Conservation (phyloP, 208 protist species). For the Acanthamoeba polyphaga region DNA sequence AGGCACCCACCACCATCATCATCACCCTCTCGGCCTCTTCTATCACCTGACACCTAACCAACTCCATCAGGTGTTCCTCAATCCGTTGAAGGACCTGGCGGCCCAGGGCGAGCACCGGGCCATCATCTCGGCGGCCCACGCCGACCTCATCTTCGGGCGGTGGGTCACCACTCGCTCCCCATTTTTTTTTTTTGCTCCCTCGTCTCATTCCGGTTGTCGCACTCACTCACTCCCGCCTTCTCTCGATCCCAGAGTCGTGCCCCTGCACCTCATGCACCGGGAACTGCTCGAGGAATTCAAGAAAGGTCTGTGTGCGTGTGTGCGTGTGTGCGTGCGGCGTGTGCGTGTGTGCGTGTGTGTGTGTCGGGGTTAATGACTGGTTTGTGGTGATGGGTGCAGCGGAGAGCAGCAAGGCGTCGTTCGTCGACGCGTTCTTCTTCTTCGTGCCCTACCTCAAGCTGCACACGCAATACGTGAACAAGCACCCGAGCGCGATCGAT, state of each 20-base stretch:
- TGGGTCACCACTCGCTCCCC: background rate
- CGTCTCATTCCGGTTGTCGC: background rate
- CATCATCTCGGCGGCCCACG: background rate
- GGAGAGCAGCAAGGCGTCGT: background rate
- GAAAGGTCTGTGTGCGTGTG: background rate
- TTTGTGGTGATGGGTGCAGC: background rate
- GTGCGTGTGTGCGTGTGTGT: background rate
- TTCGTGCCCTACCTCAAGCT: conserved; percentile 53
- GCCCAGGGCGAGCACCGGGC: conserved; percentile 2
- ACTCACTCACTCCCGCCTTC: background rate
- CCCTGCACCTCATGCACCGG: background rate
- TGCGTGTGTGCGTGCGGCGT: background rate
- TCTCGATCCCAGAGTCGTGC: background rate
- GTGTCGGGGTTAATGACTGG: no score
- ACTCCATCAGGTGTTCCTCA: conserved; percentile 55
- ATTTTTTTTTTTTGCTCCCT: background rate
- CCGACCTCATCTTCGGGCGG: conserved; percentile 40
- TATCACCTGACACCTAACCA: no score
- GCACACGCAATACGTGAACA: conserved; percentile 33
- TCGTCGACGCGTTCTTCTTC: conserved; percentile 32
- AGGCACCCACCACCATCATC: background rate
- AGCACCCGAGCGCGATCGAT: conserved; percentile 25
- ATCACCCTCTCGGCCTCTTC: no score
- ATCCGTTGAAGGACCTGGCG: conserved; percentile 26
- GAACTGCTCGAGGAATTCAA: conserved; percentile 37